Evolutionary conservation across 345 rosid genomes (phyloP), one percentile per base, ranked within the genome.

Genomic region (Pugionium cornutum): DNA sequence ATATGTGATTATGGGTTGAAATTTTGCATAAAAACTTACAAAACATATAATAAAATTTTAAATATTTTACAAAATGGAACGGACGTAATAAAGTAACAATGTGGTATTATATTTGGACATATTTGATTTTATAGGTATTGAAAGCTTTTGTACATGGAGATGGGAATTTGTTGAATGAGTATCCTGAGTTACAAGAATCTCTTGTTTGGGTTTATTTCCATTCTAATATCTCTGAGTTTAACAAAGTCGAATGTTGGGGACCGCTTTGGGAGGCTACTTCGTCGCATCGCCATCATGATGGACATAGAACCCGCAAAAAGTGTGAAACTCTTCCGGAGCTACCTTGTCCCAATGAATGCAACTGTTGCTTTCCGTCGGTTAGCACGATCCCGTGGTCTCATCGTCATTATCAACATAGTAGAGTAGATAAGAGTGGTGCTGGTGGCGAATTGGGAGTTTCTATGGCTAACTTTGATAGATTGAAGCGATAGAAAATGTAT

Each of bases 121-220:
- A 6, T 2, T 37, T 37, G 41, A 3, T 37, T 37, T 37, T 37
- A 1, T 5, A 86, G 97, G 97, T 90, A 4, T 62, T 94, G 79
- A 77, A 86, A 78, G 97, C 99, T 1, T 86, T 90, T 69, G 88
- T 84, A 0, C 89, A 94, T 54, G 99, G 91, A 59, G 99, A 94
- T 77, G 90, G 76, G 36, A 70, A 79, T 70, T 76, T 94, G 81
- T 68, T 94, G 55, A 86, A 74, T 72, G 78, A 53, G 39, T 78
- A 88, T 44, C 99, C 97, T 2, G 99, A 90, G 78, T 68, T 94
- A 42, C 81, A 80, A 81, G 97, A 90, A 52, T 83, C 18, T 18
- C 18, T 68, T 62, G 99, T 94, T 0, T 94, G 99, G 96, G 98
- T 88, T 48, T 89, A 89, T 54, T 92, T 92, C 51, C 96, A 94